These are phyloP conservation scores for Dictyostelium intermedium DNA, from an alignment of 78 protist species.

Conservation along the genomic window DNA sequence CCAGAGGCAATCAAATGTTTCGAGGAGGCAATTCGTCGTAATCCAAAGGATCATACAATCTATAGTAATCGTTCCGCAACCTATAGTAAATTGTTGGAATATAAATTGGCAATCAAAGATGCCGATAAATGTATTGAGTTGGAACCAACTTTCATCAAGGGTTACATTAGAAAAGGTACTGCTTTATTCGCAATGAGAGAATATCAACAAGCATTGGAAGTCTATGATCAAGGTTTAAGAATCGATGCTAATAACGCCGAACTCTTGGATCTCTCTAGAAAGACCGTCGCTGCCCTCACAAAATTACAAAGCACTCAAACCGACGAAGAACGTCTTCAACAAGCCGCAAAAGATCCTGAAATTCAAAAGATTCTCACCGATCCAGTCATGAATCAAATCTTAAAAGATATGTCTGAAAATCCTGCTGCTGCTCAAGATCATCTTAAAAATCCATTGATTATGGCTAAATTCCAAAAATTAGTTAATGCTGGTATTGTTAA, in stretches of 20 bases:
- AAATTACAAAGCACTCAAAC: constrained; percentile 11
- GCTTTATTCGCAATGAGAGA: constrained; percentile 87
- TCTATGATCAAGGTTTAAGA: constrained; percentile 85
- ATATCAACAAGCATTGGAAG: constrained; percentile 87
- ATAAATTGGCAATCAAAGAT: constrained; percentile 83
- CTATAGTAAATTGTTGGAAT: constrained; percentile 83
- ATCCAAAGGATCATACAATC: constrained; percentile 88
- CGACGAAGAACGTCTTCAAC: constrained; percentile 85
- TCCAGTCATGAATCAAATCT: constrained; percentile 87
- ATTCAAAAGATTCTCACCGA: constrained; percentile 87
- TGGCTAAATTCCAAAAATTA: constrained; percentile 88
- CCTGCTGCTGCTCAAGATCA: constrained; percentile 83
- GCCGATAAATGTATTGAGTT: constrained; percentile 83
- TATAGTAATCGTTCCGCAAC: constrained; percentile 88
- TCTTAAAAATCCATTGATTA: constrained; percentile 85
- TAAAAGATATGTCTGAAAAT: constrained; percentile 83
- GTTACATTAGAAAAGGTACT: constrained; percentile 84
- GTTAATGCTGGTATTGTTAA: constrained; percentile 92
- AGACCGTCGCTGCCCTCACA: constrained; percentile 18
- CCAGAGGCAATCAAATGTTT: constrained; percentile 89
- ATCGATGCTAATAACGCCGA: constrained; percentile 84
- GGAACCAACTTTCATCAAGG: constrained; percentile 84
- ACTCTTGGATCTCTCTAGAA: constrained; percentile 58
- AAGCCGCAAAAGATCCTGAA: constrained; percentile 94
- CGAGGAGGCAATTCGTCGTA: constrained; percentile 92